Percentiles rank a stretch among this genome's conserved stretches.
Conservation (phyloP, 2,329 filamentous ascomycete genomes). For the Lachnellula suecica region DNA sequence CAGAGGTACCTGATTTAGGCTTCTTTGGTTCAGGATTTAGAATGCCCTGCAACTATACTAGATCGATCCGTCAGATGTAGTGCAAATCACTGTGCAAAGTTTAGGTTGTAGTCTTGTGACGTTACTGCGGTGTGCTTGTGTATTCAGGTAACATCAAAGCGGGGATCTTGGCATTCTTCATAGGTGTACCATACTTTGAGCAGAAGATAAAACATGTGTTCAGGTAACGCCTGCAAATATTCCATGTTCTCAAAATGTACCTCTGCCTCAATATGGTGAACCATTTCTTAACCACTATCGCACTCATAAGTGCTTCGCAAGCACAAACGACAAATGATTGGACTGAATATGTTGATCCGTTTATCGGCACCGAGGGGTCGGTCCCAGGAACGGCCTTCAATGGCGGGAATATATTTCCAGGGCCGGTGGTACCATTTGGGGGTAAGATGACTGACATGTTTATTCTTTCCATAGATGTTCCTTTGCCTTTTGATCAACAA, state of each 20-base stretch:
- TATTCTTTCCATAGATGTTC: no score
- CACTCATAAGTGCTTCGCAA: not conserved
- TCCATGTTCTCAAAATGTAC: not conserved
- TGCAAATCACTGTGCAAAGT: not conserved
- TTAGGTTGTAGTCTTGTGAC: no score
- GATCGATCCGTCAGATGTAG: not conserved
- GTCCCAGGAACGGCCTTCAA: conserved; percentile 43
- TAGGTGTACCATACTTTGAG: not conserved
- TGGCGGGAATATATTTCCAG: conserved; percentile 25
- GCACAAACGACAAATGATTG: conserved; percentile 29
- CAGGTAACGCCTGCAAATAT: no score
- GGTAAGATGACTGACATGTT: no score
- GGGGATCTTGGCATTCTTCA: not conserved
- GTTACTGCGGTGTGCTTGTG: not conserved
- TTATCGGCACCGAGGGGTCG: conserved; percentile 48
- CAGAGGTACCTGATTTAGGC: not conserved
- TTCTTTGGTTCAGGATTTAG: not conserved
- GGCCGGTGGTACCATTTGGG: conserved; percentile 16
- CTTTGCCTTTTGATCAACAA: no score
- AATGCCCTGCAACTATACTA: not conserved
- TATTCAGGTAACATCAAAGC: not conserved
- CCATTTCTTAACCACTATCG: not conserved
- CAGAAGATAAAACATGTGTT: not conserved
- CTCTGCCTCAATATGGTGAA: not conserved
- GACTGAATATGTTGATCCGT: conserved; percentile 46